Conservation (phyloP, 352 stramenopile genomes). For the Globisporangium perplexum region DNA sequence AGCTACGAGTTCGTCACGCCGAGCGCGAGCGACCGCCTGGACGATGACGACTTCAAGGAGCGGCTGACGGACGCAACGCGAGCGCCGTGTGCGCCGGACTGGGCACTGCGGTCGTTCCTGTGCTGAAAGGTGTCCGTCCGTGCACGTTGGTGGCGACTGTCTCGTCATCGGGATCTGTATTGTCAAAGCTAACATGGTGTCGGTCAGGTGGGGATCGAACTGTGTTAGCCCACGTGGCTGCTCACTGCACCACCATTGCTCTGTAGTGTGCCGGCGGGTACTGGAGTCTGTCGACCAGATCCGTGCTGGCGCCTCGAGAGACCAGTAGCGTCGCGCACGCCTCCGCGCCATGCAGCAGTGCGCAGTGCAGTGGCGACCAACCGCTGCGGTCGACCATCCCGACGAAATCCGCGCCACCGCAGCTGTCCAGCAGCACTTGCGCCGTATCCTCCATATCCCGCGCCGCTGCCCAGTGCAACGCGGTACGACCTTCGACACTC, state of each 20-base stretch:
- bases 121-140: background rate
- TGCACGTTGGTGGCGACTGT: too few species aligned
- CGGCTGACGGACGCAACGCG: background rate
- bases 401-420: constrained; percentile 18
- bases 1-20: background rate
- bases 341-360: constrained; percentile 38
- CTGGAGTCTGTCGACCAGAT: constrained; percentile 31
- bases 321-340: constrained; percentile 26
- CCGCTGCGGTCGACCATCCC: constrained; percentile 29
- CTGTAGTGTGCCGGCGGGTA: constrained; percentile 14
- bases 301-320: constrained; percentile 23
- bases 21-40: background rate
- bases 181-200: too few species aligned
- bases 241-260: background rate
- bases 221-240: background rate
- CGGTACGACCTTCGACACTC: constrained; percentile 44
- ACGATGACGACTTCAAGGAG: background rate
- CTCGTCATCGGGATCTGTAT: too few species aligned
- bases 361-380: constrained; percentile 63
- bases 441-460: constrained; percentile 37
- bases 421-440: constrained; percentile 23
- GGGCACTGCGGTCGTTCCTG: background rate
- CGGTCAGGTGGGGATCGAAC: too few species aligned
- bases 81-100: background rate
- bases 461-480: constrained; percentile 58